phyloP scores from a whole-genome alignment of 176 grass and related monocot species.

The Cocos nucifera region DNA sequence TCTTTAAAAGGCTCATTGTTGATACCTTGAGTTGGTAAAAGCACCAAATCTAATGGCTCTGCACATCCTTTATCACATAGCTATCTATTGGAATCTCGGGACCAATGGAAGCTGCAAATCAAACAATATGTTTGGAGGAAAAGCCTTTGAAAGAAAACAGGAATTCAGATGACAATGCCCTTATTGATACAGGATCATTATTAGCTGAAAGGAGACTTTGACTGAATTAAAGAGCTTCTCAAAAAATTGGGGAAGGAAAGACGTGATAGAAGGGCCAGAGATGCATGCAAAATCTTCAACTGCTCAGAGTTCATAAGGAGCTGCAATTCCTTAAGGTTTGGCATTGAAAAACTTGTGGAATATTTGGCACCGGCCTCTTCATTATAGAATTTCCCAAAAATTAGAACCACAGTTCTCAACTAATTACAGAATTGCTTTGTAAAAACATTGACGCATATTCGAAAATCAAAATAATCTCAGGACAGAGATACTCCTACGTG shows the following conservation, averaged over 20 bases:
- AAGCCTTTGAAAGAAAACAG: conserved; percentile 1
- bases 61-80: not conserved
- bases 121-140: not conserved
- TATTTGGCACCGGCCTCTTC: no score
- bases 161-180: not conserved
- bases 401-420: no score
- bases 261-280: conserved; percentile 15
- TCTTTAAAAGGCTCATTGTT: conserved; percentile 39
- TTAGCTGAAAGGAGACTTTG: no score
- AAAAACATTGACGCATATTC: no score
- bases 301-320: conserved; percentile 26
- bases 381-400: no score
- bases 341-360: no score
- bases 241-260: conserved; percentile 11
- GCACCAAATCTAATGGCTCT: not conserved
- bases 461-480: no score
- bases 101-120: conserved; percentile 23
- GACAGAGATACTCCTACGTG: no score
- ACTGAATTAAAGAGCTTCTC: conserved; percentile 53
- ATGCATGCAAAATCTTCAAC: conserved; percentile 10
- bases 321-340: not conserved
- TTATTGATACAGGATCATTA: not conserved
- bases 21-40: conserved; percentile 34
- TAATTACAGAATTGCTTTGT: no score
- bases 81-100: not conserved